Conservation (phyloP, 1,284 basidiomycete genomes). For the Malassezia arunalokei region DNA sequence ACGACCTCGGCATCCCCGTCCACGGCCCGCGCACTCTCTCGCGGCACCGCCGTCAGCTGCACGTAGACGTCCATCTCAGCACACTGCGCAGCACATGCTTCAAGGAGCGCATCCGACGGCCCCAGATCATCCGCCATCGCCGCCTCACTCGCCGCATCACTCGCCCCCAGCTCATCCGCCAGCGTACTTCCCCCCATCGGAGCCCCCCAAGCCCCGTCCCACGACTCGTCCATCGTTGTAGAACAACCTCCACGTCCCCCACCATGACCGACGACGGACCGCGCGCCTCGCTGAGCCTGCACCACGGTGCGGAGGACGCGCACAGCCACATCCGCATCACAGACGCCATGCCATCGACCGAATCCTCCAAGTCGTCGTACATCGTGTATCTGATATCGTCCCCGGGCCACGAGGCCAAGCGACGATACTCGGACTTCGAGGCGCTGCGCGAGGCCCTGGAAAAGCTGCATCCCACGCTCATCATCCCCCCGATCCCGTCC, state of each 20-base stretch:
- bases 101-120: neutral
- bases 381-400: constrained; percentile 10
- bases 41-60: neutral
- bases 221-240: neutral
- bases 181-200: neutral
- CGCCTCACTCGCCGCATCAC: too few relatives aligned
- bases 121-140: neutral
- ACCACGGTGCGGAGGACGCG: neutral
- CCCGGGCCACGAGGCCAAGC: constrained; percentile 55
- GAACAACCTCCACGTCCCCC: too few relatives aligned
- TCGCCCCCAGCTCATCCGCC: too few relatives aligned
- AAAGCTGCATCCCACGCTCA: constrained; percentile 84
- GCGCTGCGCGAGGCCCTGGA: constrained; percentile 71
- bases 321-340: neutral
- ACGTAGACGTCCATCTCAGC: constrained; percentile 1
- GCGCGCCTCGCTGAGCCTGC: neutral
- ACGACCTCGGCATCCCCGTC: neutral
- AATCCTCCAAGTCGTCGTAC: constrained; percentile 4
- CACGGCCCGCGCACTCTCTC: neutral
- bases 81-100: neutral
- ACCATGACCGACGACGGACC: too few relatives aligned
- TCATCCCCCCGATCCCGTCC: constrained; percentile 92
- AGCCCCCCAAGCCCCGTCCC: neutral
- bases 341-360: constrained; percentile 6
- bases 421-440: constrained; percentile 95